Percentiles rank a stretch among this genome's conserved stretches.
phyloP scores from a whole-genome alignment of 148 eudicot species.

The Drosera capensis region DNA sequence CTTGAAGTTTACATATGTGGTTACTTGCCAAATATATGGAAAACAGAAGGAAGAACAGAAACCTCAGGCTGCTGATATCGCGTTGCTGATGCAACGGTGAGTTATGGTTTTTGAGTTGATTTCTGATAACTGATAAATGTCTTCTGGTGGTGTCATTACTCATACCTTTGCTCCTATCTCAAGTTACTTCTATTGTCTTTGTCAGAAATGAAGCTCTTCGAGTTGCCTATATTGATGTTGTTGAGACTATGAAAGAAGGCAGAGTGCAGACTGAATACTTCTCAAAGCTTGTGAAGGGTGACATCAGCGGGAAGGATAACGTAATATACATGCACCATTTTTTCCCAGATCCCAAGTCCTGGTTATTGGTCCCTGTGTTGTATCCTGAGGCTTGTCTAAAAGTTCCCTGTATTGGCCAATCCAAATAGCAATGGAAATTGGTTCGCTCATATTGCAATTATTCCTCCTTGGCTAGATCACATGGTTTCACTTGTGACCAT shows the following conservation, averaged over 20 bases:
- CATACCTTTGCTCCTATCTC: background rate
- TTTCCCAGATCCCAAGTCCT: too few relatives aligned
- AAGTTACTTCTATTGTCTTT: conserved; percentile 3
- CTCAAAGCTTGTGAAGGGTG: conserved; percentile 94
- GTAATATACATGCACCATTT: conserved; percentile 13
- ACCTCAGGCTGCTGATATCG: conserved; percentile 94
- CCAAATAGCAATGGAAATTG: too few relatives aligned
- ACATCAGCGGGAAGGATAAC: conserved; percentile 90
- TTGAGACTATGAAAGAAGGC: conserved; percentile 82
- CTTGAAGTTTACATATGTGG: conserved; percentile 91
- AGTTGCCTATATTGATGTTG: conserved; percentile 76
- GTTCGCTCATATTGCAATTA: too few relatives aligned
- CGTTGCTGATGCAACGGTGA: conserved; percentile 90
- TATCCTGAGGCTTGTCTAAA: too few relatives aligned
- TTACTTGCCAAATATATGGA: conserved; percentile 96
- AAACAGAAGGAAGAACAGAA: conserved; percentile 92
- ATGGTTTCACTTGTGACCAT: too few relatives aligned
- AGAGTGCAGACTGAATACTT: conserved; percentile 62
- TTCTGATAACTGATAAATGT: too few relatives aligned
- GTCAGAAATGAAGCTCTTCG: conserved; percentile 93
- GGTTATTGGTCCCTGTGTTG: too few relatives aligned
- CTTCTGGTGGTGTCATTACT: background rate
- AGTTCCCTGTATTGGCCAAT: too few relatives aligned
- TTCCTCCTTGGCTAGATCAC: too few relatives aligned
- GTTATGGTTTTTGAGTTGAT: conserved; percentile 2